Percentiles rank a stretch among this genome's conserved stretches.
These are phyloP conservation scores for Globisporangium polare DNA, from an alignment of 352 stramenopile genomes.

Conservation along the genomic window DNA sequence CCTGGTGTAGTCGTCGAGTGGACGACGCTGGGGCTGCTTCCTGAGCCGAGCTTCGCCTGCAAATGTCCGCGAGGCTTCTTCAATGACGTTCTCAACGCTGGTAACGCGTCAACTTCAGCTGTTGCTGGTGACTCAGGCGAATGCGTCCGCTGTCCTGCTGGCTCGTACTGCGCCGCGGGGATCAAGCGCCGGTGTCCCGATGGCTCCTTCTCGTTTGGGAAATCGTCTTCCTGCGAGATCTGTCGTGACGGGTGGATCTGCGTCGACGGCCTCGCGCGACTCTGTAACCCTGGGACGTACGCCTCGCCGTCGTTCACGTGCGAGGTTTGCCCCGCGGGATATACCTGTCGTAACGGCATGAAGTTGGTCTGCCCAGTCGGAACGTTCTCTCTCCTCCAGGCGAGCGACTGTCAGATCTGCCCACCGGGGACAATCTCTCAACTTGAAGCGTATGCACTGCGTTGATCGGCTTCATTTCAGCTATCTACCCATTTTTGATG, in stretches of 20 bases:
- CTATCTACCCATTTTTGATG: too few species aligned
- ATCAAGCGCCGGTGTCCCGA: conserved; percentile 44
- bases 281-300: conserved; percentile 58
- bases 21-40: conserved; percentile 48
- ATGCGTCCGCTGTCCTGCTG: conserved; percentile 51
- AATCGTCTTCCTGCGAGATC: conserved; percentile 39
- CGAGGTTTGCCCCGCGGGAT: conserved; percentile 39
- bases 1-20: conserved; percentile 33
- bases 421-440: conserved; percentile 52
- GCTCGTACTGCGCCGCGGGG: conserved; percentile 51
- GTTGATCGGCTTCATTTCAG: not conserved
- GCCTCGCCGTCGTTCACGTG: conserved; percentile 34
- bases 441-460: conserved; percentile 28
- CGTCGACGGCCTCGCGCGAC: conserved; percentile 38
- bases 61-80: conserved; percentile 58
- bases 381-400: conserved; percentile 35
- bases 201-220: conserved; percentile 58
- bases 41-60: conserved; percentile 47
- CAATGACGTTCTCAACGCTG: conserved; percentile 21
- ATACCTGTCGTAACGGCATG: conserved; percentile 58
- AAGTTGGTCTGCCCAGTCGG: conserved; percentile 33
- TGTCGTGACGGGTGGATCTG: conserved; percentile 69
- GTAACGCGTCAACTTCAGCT: not conserved
- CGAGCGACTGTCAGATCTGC: conserved; percentile 52
- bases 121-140: conserved; percentile 5